Conservation (phyloP, 1,284 basidiomycete genomes). For the Cutaneotrichosporon sp. region DNA sequence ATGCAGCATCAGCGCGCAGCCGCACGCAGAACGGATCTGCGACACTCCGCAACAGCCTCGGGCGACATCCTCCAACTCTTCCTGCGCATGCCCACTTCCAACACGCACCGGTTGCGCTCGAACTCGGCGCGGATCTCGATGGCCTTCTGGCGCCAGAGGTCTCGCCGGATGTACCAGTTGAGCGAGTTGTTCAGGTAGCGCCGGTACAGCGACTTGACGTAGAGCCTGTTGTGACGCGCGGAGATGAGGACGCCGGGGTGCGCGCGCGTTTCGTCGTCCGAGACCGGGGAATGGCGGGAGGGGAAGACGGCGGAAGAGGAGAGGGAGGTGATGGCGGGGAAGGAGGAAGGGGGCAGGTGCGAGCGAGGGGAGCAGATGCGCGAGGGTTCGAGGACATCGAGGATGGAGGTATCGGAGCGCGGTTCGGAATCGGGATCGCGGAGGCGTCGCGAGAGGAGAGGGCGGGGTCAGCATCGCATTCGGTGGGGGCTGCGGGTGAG, state of each 20-base stretch:
- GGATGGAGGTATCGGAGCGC: neutral
- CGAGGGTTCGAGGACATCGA: no score
- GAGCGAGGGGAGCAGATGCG: neutral
- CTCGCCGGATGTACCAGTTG: conserved; percentile 83
- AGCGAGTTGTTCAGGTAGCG: conserved; percentile 80
- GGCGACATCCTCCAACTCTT: neutral
- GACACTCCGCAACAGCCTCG: neutral
- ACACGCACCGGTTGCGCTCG: conserved; percentile 78
- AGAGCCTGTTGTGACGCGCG: conserved; percentile 55
- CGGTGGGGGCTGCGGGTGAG: neutral
- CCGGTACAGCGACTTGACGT: conserved; percentile 90
- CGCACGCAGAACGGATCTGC: neutral
- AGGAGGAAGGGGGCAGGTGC: neutral
- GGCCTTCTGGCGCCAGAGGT: conserved; percentile 81
- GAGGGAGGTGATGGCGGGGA: no score
- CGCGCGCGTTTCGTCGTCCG: neutral
- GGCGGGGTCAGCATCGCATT: conserved; percentile 5
- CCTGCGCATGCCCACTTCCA: neutral
- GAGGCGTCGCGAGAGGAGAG: neutral
- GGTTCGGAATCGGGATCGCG: neutral
- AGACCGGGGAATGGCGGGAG: neutral
- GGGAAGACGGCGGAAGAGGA: neutral
- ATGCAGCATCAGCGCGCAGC: neutral
- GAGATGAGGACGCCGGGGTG: neutral
- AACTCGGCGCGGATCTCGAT: conserved; percentile 87